Evolutionary conservation across 2,329 filamentous ascomycete species (phyloP), one percentile per base, ranked within the genome.

Genomic region (Phoma sp.): DNA sequence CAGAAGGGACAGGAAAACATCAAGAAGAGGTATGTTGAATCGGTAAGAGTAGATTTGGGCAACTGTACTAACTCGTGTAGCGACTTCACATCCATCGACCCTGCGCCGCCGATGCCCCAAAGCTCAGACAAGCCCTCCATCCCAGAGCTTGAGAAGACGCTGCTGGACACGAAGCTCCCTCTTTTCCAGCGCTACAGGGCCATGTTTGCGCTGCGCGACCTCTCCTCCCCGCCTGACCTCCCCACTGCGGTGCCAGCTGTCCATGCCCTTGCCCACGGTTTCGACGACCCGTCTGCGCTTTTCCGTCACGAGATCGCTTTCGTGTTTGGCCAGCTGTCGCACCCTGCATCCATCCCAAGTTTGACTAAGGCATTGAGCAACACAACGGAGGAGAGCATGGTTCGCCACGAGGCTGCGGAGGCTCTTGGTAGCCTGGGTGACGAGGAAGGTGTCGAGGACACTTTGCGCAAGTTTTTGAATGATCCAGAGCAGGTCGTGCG

Each of bases 271-370:
- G 92, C 95, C 38, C 88, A 87, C 71, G 95, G 95, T 14, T 87
- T 99, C 66, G 81, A 82, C 26, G 95, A 99, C 74, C 82, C 87
- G 15, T 97, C 93, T 42, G 93, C 93, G 5, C 86, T 99, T 7
- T 98, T 99, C 83, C 88, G 95, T 63, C 95, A 99, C 78, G 95
- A 99, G 74, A 92, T 99, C 62, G 95, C 95, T 12, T 99, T 99
- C 74, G 95, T 99, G 12, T 99, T 99, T 66, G 95, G 95, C 49
- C 95, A 99, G 76, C 83, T 99, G 46, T 92, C 90, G 49, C 95
- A 99, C 72, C 95, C 95, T 1, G 93, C 93, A n/a, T 96, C 92
- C 1, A 97, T 99, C 63, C 93, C 95, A 4, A 91, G 91, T 55
- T 84, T 99, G 53, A 89, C 89, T 14, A 86, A 85, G 45, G 87